Conservation (phyloP, 2,329 filamentous ascomycete species). For the Chrysoporthe austroafricana region DNA sequence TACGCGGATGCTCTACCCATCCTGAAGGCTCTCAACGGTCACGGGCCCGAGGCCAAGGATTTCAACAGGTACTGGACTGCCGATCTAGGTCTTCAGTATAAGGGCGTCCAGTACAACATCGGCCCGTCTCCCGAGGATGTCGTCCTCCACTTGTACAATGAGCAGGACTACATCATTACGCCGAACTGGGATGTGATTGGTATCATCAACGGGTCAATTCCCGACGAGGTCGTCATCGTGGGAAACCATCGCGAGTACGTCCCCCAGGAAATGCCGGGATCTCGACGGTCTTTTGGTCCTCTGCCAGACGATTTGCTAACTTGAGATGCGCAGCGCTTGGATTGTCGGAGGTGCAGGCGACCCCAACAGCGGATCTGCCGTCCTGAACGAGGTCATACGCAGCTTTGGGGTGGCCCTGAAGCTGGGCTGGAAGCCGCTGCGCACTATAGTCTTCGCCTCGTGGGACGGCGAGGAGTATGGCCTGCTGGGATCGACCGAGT, state of each 20-base stretch:
- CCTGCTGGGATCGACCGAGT: constrained; percentile 79
- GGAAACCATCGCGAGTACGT: constrained; percentile 81
- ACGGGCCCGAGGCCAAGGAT: constrained; percentile 69
- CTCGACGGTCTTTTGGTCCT: not conserved
- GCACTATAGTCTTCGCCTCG: constrained; percentile 68
- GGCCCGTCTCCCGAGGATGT: constrained; percentile 57
- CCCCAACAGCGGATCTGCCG: constrained; percentile 80
- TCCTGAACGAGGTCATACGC: constrained; percentile 77
- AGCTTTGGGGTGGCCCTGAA: constrained; percentile 73
- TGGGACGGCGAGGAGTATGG: constrained; percentile 82
- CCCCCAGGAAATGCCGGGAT: not conserved
- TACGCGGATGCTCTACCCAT: constrained; percentile 77
- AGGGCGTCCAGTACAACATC: constrained; percentile 47
- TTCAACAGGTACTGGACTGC: constrained; percentile 67
- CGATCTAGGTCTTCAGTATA: constrained; percentile 49
- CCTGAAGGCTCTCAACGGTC: constrained; percentile 76
- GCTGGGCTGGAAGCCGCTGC: constrained; percentile 51
- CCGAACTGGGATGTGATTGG: constrained; percentile 81
- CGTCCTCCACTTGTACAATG: constrained; percentile 67
- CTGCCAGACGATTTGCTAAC: not conserved
- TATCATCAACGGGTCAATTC: constrained; percentile 75
- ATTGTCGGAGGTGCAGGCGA: constrained; percentile 83
- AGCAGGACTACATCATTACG: constrained; percentile 71
- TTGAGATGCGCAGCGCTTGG: constrained; percentile 59
- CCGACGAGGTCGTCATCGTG: constrained; percentile 34